A percentile compares a stretch with the other conserved stretches of the same genome.
Conservation (phyloP, 2,329 filamentous ascomycete genomes). For the Penicillium sp. region DNA sequence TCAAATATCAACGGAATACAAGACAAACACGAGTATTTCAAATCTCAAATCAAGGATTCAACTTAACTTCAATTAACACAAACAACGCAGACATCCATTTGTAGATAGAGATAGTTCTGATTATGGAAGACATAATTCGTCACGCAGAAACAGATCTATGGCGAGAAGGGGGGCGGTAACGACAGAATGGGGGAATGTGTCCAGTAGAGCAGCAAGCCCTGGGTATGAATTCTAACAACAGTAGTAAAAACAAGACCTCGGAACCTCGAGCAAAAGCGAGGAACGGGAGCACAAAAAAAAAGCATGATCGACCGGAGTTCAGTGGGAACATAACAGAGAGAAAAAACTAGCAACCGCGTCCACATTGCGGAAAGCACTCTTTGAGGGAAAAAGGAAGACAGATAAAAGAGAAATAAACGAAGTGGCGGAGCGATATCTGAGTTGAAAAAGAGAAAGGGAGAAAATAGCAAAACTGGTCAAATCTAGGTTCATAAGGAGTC, state of each 20-base stretch:
- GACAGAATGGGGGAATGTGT: constrained; percentile 3
- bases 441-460: neutral
- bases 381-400: neutral
- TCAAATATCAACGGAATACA: neutral
- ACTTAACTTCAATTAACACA: constrained; percentile 3
- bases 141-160: constrained; percentile 9
- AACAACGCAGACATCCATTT: constrained; percentile 1
- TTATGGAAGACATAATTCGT: constrained; percentile 13
- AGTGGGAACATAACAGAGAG: neutral
- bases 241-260: constrained; percentile 6
- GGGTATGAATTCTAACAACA: constrained; percentile 18
- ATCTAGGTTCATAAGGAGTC: constrained; percentile 12
- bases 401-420: neutral
- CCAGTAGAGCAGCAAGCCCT: constrained; percentile 3
- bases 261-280: neutral
- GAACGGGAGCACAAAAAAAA: neutral
- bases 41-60: neutral
- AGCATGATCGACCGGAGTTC: neutral
- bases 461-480: constrained; percentile 2
- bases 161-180: neutral
- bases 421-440: neutral
- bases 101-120: constrained; percentile 5
- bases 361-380: neutral
- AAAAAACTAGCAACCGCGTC: neutral
- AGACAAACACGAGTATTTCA: neutral